Evolutionary conservation across 2,329 filamentous ascomycete genomes (phyloP), one percentile per base, ranked within the genome.

Genomic region (Samsoniella hepiali): DNA sequence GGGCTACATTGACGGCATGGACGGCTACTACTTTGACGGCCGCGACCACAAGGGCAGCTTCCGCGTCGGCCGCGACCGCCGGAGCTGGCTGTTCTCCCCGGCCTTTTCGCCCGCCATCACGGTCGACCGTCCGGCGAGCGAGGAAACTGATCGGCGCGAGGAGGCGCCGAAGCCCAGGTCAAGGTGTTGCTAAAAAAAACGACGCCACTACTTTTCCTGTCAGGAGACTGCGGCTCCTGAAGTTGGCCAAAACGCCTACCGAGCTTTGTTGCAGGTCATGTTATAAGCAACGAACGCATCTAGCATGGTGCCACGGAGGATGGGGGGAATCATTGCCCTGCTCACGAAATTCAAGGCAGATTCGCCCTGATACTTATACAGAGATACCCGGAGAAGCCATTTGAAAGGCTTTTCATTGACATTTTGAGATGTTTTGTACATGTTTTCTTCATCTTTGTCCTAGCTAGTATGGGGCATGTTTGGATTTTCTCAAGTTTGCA

Each of bases 1-100:
- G 3, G 80, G 79, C 13, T 78, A 75, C 68, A 78, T 81, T 63
- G 64, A 73, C n/a, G 75, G 75, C 50, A 75, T 75, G 71, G 79
- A 80, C 54, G 79, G 77, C 15, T 72, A 75, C 11, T 86, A 86
- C 68, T 85, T 85, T 68, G 83, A 85, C 54, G 79, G 75, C 51
- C 72, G 71, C 31, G 81, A 81, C 64, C 69, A 76, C 2, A 71
- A 82, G 27, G 73, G 72, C 10, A 86, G 83, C 69, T 86, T 87
- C 69, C 78, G 84, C 55, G 79, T 87, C 17, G 84, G 84, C 8
- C 77, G 82, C 59, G 84, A 87, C 69, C 73, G 84, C 45, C 74
- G 84, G 50, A 86, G 84, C 71, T 87, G 84, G 84, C 71, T 86
- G 31, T 86, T 87, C 68, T 80, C 82, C 1, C 82, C 82, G 0